Percentiles rank a stretch among this genome's conserved stretches.
Evolutionary conservation across 306 rosid species (phyloP).

Genomic region (Albizia julibrissin): DNA sequence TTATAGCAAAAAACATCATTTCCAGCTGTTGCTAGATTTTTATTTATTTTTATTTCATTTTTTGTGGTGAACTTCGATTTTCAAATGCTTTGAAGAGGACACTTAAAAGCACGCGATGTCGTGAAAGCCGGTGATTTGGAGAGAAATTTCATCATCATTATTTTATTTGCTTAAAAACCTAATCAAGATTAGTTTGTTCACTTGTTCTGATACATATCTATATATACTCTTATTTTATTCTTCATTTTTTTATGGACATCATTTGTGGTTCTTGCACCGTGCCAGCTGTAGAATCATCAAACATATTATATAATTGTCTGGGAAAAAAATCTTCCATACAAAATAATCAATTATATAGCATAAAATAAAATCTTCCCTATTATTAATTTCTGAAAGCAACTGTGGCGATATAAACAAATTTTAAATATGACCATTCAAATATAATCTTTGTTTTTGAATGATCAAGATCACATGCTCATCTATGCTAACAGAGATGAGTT

Average conservation of each 20-base stretch:
- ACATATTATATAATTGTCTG: neutral
- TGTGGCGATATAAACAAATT: neutral
- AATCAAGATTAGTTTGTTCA: neutral
- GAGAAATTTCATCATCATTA: neutral
- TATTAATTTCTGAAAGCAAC: neutral
- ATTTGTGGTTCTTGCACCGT: neutral
- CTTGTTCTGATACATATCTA: neutral
- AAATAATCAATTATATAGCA: neutral
- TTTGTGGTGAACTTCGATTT: neutral
- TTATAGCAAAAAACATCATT: neutral
- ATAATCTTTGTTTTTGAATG: neutral
- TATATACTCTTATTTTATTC: neutral
- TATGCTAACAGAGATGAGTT: neutral
- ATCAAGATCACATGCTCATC: neutral
- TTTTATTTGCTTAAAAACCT: neutral
- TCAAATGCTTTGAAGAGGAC: neutral
- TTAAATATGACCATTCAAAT: neutral
- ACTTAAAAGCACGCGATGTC: neutral
- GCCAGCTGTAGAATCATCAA: neutral
- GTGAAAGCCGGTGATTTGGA: neutral
- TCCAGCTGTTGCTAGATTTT: neutral
- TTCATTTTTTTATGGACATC: neutral
- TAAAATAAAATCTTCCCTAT: no score
- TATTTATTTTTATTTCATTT: neutral
- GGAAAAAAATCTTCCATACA: neutral